Percentiles rank a stretch among this genome's conserved stretches.
These are phyloP conservation scores for Eremothecium gossypii DNA, from an alignment of 1,139 yeast species.

Conservation along the genomic window DNA sequence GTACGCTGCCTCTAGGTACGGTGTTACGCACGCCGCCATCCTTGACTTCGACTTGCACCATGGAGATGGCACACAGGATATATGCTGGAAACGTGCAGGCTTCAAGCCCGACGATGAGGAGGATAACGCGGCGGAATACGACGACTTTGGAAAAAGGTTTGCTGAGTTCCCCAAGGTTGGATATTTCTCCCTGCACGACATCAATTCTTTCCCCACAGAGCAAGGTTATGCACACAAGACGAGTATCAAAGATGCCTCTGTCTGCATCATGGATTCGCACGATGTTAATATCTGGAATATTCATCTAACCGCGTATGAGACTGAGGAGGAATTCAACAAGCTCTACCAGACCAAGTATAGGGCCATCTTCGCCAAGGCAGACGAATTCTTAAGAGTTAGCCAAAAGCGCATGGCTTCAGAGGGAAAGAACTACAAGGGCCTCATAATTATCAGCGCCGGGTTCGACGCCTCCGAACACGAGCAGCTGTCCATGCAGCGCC, in stretches of 20 bases:
- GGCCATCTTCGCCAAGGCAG: conserved; percentile 56
- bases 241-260: conserved; percentile 66
- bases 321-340: conserved; percentile 53
- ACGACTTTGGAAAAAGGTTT: conserved; percentile 46
- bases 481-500: conserved; percentile 77
- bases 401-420: conserved; percentile 37
- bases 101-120: conserved; percentile 33
- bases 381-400: conserved; percentile 50
- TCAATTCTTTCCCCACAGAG: conserved; percentile 82
- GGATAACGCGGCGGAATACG: conserved; percentile 32
- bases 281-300: conserved; percentile 79
- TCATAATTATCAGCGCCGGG: conserved; percentile 73
- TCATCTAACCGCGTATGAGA: conserved; percentile 59
- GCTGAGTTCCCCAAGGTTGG: conserved; percentile 61
- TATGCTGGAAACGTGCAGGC: conserved; percentile 68
- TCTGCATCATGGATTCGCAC: conserved; percentile 68
- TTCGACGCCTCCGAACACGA: conserved; percentile 86
- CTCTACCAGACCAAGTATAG: conserved; percentile 57
- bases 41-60: conserved; percentile 81
- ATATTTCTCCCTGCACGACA: conserved; percentile 77
- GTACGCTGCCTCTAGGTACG: conserved; percentile 58
- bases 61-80: conserved; percentile 89
- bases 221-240: conserved; percentile 66
- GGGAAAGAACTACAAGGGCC: conserved; percentile 50
- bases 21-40: conserved; percentile 72